These are phyloP conservation scores for Epicoccum sorghinum DNA, from an alignment of 2,329 filamentous ascomycete genomes.

Conservation along the genomic window DNA sequence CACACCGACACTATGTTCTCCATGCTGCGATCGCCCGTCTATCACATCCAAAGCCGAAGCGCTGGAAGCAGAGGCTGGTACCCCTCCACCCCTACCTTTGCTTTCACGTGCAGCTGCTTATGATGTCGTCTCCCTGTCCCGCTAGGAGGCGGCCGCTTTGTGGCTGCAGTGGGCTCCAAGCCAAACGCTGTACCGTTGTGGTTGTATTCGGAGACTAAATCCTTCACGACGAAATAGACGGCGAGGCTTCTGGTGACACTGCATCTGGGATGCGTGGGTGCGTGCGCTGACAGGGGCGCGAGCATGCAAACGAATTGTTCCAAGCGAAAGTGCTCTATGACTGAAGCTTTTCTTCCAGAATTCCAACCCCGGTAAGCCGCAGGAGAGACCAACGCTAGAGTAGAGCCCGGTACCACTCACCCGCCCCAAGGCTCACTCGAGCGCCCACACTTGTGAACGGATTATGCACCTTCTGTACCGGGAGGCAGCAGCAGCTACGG, in stretches of 20 bases:
- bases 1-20: constrained; percentile 23
- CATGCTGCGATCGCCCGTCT: constrained; percentile 33
- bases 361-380: constrained; percentile 32
- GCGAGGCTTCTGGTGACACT: constrained; percentile 16
- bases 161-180: constrained; percentile 17
- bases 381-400: constrained; percentile 34
- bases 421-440: constrained; percentile 44
- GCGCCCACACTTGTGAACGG: constrained; percentile 43
- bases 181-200: constrained; percentile 1
- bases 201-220: constrained; percentile 14
- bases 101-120: constrained; percentile 33
- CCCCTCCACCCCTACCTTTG: constrained; percentile 1
- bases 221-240: constrained; percentile 4
- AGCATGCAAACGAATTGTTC: constrained; percentile 10
- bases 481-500: constrained; percentile 25
- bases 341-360: constrained; percentile 31
- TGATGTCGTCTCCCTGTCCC: constrained; percentile 36
- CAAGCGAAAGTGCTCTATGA: constrained; percentile 18
- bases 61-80: constrained; percentile 21
- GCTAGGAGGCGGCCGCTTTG: constrained; percentile 8
- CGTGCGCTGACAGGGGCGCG: constrained; percentile 8
- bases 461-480: constrained; percentile 42
- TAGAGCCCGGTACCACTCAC: constrained; percentile 36
- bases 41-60: constrained; percentile 32
- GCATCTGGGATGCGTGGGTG: constrained; percentile 8